These are phyloP conservation scores for Colletotrichum euphorbiae DNA, from an alignment of 2,329 filamentous ascomycete species.

Conservation along the genomic window DNA sequence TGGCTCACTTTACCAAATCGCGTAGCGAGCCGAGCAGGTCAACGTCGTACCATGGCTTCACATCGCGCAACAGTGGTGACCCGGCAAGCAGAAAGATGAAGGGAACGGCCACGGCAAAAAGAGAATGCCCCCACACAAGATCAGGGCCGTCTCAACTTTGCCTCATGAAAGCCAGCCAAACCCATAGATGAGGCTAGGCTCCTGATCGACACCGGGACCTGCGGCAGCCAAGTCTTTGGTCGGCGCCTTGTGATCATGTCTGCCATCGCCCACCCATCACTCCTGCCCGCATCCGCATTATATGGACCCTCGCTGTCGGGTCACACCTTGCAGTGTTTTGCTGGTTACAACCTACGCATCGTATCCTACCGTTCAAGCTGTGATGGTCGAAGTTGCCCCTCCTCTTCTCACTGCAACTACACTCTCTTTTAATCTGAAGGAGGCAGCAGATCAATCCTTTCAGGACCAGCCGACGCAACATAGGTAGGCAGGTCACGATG, in stretches of 20 bases:
- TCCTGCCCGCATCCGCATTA: neutral
- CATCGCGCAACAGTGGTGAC: neutral
- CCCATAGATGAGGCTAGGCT: slow-evolving; percentile 6
- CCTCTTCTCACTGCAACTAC: slow-evolving; percentile 5
- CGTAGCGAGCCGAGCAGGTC: neutral
- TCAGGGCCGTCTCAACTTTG: slow-evolving; percentile 35
- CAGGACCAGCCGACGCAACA: neutral
- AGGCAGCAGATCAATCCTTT: slow-evolving; percentile 20
- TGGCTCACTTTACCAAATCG: slow-evolving; percentile 8
- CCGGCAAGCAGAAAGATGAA: neutral
- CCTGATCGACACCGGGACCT: slow-evolving; percentile 10
- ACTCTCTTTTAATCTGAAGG: slow-evolving; percentile 26
- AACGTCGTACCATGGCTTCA: slow-evolving; percentile 15
- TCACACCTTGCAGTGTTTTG: neutral
- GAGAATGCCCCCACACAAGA: slow-evolving; percentile 9
- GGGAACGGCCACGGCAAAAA: neutral
- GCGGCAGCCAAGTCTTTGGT: slow-evolving; percentile 15
- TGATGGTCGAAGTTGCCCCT: slow-evolving; percentile 31
- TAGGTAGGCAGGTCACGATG: slow-evolving; percentile 23
- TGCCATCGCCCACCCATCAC: slow-evolving; percentile 1
- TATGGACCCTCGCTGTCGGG: slow-evolving; percentile 12
- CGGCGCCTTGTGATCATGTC: neutral
- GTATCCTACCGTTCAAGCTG: neutral
- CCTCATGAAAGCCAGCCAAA: slow-evolving; percentile 24
- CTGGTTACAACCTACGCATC: neutral